Evolutionary conservation across 495 filamentous ascomycete genomes (phyloP), one percentile per base, ranked within the genome.

Genomic region (Lophiostoma macrostomum): DNA sequence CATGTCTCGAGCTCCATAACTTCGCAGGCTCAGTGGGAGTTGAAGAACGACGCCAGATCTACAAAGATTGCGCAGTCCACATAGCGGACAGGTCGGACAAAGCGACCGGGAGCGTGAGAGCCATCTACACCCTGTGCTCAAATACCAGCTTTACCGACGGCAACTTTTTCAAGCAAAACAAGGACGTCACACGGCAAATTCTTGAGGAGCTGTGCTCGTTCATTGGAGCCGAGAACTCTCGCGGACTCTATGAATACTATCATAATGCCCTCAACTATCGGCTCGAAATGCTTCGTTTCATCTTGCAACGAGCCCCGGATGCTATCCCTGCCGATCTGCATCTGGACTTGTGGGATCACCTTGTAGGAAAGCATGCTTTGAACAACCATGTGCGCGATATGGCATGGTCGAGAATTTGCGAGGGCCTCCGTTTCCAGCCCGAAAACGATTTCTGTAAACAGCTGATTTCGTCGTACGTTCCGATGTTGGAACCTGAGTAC

Each of bases 381-480:
- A 74, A 71, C 28, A 69, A 74, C 16, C 74, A 75, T 35, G 80
- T 82, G 30, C 77, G 84, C 50, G 74, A 79, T 53, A 64, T 65
- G 13, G 78, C 81, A 6, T 93, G 89, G 88, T 73, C 38, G 6
- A 50, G 39, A 31, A 37, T 67, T 19, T 36, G 43, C 11, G 41
- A 65, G 0, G 29, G 53, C 11, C 19, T 43, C 3, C 41, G 32
- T 20, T 16, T 18, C 13, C 19, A 30, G 18, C 19, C 27, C 13
- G 43, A 50, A 1, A 49, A 64, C 28, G 43, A 29, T 6, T 91
- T 90, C 56, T 74, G 88, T 16, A 73, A 79, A 11, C 75, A 77
- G 14, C 88, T 86, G 58, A 80, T 87, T 51, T 65, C 75, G 11
- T 74, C 83, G 5, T 85, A 86, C 63, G 68, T 94, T 3, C 85